A percentile compares a stretch with the other conserved stretches of the same genome.
These are phyloP conservation scores for Raphidocelis subcapitata DNA, from an alignment of 139 green algal genomes.

Conservation along the genomic window DNA sequence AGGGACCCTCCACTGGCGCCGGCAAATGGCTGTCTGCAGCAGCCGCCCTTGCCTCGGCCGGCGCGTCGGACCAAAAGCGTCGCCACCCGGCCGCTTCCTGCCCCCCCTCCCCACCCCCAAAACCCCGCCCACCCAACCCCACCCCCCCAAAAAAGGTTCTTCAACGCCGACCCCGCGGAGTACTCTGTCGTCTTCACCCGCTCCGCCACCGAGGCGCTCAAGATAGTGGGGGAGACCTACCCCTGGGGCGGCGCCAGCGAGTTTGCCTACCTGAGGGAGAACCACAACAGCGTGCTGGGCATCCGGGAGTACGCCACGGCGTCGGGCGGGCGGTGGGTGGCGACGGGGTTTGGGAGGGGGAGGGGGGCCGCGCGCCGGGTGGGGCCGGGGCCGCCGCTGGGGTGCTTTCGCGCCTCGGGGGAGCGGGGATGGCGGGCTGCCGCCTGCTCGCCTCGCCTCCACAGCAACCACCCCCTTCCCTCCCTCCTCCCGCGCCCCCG, in stretches of 20 bases:
- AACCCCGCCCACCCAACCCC: background rate
- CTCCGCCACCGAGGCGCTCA: slow-evolving; percentile 60
- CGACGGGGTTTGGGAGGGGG: background rate
- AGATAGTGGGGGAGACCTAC: slow-evolving; percentile 74
- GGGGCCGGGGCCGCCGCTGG: no score
- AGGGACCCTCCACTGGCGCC: no score
- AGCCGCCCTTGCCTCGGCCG: no score
- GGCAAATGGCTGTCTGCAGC: no score
- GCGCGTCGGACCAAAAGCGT: no score
- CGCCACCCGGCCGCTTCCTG: no score
- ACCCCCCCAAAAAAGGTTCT: slow-evolving; percentile 20
- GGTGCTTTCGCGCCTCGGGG: no score
- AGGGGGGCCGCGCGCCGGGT: background rate
- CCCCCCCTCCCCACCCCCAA: background rate
- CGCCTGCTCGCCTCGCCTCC: no score
- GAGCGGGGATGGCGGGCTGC: no score
- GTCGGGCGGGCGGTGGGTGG: slow-evolving; percentile 1
- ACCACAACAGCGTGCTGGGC: slow-evolving; percentile 83
- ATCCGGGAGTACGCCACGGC: slow-evolving; percentile 66
- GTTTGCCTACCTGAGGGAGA: slow-evolving; percentile 60
- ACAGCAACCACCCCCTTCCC: no score
- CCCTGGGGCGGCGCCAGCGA: slow-evolving; percentile 44
- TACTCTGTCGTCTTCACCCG: slow-evolving; percentile 78
- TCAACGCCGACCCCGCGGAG: slow-evolving; percentile 50
- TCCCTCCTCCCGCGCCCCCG: no score